A percentile compares a stretch with the other conserved stretches of the same genome.
Evolutionary conservation across 805 yeast species (phyloP).

Genomic region (Wickerhamiella kazuoi): DNA sequence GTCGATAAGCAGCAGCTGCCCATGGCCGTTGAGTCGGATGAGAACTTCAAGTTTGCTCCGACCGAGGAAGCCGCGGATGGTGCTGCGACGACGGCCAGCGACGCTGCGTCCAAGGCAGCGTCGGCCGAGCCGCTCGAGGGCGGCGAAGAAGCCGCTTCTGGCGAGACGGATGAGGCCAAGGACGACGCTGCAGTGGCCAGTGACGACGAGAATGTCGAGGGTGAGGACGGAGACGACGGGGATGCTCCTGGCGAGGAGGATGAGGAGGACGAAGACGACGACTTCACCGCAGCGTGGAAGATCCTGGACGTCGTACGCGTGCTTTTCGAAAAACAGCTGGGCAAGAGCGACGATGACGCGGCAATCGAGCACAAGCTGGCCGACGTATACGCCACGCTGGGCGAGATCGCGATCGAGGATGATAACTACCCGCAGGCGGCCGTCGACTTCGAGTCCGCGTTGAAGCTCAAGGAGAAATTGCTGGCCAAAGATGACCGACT

Average conservation of each 20-base stretch:
- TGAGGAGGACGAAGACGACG: conserved; percentile 38
- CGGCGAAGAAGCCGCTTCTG: conserved; percentile 16
- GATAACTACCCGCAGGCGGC: conserved; percentile 67
- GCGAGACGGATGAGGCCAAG: conserved; percentile 10
- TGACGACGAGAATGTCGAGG: conserved; percentile 13
- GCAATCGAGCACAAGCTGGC: conserved; percentile 33
- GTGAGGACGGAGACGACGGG: conserved; percentile 16
- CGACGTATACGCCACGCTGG: conserved; percentile 60
- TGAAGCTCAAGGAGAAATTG: conserved; percentile 35
- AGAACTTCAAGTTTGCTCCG: conserved; percentile 1
- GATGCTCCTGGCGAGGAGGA: conserved; percentile 22
- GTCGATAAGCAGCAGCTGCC: conserved; percentile 12
- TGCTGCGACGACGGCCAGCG: conserved; percentile 7
- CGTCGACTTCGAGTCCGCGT: conserved; percentile 42
- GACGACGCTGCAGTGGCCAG: conserved; percentile 8
- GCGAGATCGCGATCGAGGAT: conserved; percentile 79
- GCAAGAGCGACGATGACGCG: conserved; percentile 18
- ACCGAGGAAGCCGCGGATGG: conserved; percentile 6
- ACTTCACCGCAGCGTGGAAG: conserved; percentile 81
- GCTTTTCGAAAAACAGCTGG: conserved; percentile 33
- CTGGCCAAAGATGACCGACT: conserved; percentile 36
- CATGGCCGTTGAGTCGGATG: neutral
- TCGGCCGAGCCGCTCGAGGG: conserved; percentile 2
- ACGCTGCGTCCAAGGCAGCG: neutral
- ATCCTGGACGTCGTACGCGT: conserved; percentile 60